Evolutionary conservation across 805 yeast genomes (phyloP).

Genomic region (Candida piceae): DNA sequence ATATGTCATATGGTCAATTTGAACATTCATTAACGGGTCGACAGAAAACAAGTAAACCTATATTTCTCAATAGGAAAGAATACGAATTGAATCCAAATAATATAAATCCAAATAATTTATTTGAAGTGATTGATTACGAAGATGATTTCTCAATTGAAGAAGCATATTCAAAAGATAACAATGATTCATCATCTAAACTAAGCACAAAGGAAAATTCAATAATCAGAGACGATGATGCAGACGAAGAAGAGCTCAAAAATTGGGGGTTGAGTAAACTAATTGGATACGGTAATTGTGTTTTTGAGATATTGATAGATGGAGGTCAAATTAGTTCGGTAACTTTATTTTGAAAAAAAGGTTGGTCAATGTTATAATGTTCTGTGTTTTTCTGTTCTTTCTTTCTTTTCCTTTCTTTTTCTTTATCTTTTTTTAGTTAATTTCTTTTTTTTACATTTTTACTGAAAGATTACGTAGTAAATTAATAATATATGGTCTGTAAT

Average conservation of each 20-base stretch:
- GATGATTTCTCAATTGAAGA: slow-evolving; percentile 15
- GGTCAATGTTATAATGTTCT: neutral
- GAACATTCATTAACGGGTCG: neutral
- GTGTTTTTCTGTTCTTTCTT: neutral
- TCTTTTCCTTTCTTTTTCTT: too few relatives aligned
- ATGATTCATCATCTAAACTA: too few relatives aligned
- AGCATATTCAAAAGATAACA: too few relatives aligned
- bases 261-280: slow-evolving; percentile 33
- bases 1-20: neutral
- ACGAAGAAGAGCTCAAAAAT: slow-evolving; percentile 21
- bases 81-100: slow-evolving; percentile 26
- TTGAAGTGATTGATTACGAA: slow-evolving; percentile 28
- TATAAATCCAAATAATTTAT: slow-evolving; percentile 15
- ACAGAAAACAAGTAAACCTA: slow-evolving; percentile 15
- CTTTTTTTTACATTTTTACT: too few relatives aligned
- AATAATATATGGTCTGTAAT: too few relatives aligned
- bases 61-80: slow-evolving; percentile 30
- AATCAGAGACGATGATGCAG: slow-evolving; percentile 3
- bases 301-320: slow-evolving; percentile 29
- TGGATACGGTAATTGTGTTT: slow-evolving; percentile 21
- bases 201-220: too few relatives aligned
- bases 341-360: slow-evolving; percentile 9
- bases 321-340: slow-evolving; percentile 27
- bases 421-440: too few relatives aligned
- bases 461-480: too few relatives aligned